Base-by-base conservation (phyloP, 2,329 filamentous ascomycete species). In the Pseudogymnoascus sp. region DNA sequence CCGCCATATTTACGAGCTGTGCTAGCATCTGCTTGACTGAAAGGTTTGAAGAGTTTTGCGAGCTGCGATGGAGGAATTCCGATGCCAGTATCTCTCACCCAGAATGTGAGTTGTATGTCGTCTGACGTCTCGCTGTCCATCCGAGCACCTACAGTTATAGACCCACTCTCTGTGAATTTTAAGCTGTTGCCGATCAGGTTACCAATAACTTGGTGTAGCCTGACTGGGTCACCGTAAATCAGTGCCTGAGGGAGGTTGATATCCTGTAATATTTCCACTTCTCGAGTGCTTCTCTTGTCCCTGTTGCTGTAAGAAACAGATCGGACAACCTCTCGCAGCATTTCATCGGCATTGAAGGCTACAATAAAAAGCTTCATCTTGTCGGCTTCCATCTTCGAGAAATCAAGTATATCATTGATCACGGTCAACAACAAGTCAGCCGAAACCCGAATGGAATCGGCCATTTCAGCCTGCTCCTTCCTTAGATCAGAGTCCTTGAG, bases 391-490 rank as follows among this genome's bases (percentile, higher is more conserved):
- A 94, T 91, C 73, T 96, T 95, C 28, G 91, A 96, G 71, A 96
- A 95, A 74, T 97, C 93, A 4, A 97, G 79, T 60, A 97, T 96
- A 70, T 97, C 93, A 70, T 97, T 97, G 75, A 97, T 97, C 57
- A 97, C 90, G 0, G 91, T 94, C 25, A 97, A 78, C 12, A 97
- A 76, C 14, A 94, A 85, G 70, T 97, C 91, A 0, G 90, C 91
- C 57, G 90, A 95, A 33, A 92, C 82, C 58, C 90, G 85, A 60
- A 95, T 94, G 14, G 90, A 93, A 70, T 95, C 90, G 3, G 90
- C 89, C 79, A 91, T 94, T 66, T 95, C 90, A 33, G 86, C 80
- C 72, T 95, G 90, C 64, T 95, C 90, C 62, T 80, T 82, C 65
- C 88, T 85, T 60, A 95, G 77, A 20, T 82, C 77, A 68, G 88